Evolutionary conservation across 306 rosid species (phyloP).

Genomic region (Canavalia gladiata): DNA sequence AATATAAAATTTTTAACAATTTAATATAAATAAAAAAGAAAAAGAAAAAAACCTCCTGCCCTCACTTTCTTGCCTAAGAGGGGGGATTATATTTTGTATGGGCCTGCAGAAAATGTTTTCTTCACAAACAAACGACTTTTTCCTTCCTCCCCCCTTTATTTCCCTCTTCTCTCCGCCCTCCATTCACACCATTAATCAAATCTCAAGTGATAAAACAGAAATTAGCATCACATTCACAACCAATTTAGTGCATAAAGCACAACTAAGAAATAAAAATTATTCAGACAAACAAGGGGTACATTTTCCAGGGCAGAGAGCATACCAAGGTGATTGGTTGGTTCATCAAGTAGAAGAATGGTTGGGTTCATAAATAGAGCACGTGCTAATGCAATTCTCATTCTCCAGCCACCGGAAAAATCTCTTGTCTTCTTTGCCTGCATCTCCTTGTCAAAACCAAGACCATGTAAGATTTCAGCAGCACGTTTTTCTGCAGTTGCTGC

Average conservation of each 20-base stretch:
- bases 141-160: no score
- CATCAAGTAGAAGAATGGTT: constrained; percentile 90
- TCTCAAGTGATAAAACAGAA: neutral
- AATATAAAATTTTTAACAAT: no score
- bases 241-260: constrained; percentile 2
- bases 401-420: constrained; percentile 99
- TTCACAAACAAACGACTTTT: no score
- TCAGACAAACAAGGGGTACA: constrained; percentile 3
- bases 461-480: constrained; percentile 93
- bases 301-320: neutral
- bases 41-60: no score
- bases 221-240: neutral
- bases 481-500: constrained; percentile 98
- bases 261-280: neutral
- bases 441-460: constrained; percentile 91
- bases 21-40: no score
- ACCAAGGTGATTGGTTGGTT: constrained; percentile 74
- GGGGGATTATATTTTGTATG: no score
- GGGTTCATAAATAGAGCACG: constrained; percentile 96
- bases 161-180: no score
- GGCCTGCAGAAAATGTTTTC: no score
- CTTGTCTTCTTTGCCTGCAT: constrained; percentile 93
- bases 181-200: neutral
- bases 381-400: constrained; percentile 96
- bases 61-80: no score